These are phyloP conservation scores for Pleurostoma richardsiae DNA, from an alignment of 2,329 filamentous ascomycete genomes.

Conservation along the genomic window DNA sequence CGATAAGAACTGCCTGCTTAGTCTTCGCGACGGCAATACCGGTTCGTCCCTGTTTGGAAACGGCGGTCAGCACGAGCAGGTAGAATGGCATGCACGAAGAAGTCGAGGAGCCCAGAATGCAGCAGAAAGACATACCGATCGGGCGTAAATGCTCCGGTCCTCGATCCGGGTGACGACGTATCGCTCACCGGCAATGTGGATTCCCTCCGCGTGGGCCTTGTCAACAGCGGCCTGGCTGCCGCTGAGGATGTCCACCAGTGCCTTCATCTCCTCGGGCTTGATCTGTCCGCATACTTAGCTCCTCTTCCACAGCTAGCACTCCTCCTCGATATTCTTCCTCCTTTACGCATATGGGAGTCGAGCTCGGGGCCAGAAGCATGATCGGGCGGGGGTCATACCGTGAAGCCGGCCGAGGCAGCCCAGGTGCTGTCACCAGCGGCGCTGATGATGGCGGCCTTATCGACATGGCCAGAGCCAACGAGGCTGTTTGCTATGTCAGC, in stretches of 20 bases:
- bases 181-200: constrained; percentile 72
- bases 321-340: too few species aligned
- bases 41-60: constrained; percentile 55
- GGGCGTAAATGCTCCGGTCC: constrained; percentile 75
- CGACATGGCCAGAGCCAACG: constrained; percentile 71
- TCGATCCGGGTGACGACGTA: constrained; percentile 74
- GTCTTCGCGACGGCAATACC: constrained; percentile 84
- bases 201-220: constrained; percentile 65
- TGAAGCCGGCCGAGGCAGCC: constrained; percentile 67
- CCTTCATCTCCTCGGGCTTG: constrained; percentile 55
- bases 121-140: constrained; percentile 61
- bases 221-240: constrained; percentile 45
- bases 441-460: constrained; percentile 83
- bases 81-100: not conserved
- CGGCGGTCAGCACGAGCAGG: not conserved
- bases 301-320: too few species aligned
- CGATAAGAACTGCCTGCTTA: constrained; percentile 80
- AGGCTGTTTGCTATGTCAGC: constrained; percentile 49
- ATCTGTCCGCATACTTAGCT: constrained; percentile 31
- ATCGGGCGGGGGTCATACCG: constrained; percentile 46
- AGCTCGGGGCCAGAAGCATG: not conserved
- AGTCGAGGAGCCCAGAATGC: not conserved
- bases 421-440: constrained; percentile 74
- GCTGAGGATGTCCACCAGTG: constrained; percentile 47
- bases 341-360: too few species aligned